These are phyloP conservation scores for Tephrocybe sp. DNA, from an alignment of 768 basidiomycete genomes.

Conservation along the genomic window DNA sequence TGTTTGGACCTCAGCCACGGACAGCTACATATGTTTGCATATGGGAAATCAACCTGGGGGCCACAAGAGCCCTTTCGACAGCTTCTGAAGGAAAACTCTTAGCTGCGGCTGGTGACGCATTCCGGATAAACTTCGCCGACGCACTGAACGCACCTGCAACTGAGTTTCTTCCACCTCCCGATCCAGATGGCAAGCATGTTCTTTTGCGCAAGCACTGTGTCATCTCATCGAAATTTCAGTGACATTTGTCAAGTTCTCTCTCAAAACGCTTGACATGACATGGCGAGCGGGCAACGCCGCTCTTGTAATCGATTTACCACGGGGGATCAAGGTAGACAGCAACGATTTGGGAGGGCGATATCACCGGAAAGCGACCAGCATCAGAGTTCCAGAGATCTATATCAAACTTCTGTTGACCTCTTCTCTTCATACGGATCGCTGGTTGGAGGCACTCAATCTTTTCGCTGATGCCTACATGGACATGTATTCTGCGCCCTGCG, in stretches of 20 bases:
- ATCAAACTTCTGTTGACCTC: conserved; percentile 52
- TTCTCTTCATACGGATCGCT: conserved; percentile 40
- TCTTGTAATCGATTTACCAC: conserved; percentile 51
- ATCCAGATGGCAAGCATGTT: conserved; percentile 71
- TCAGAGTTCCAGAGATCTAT: conserved; percentile 53
- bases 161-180: conserved; percentile 57
- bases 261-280: conserved; percentile 54
- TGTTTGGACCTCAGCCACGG: conserved; percentile 88
- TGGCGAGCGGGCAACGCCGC: conserved; percentile 57
- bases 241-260: conserved; percentile 75
- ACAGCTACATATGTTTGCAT: conserved; percentile 88
- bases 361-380: conserved; percentile 62
- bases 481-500: conserved; percentile 62
- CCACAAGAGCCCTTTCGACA: conserved; percentile 55
- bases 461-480: conserved; percentile 61
- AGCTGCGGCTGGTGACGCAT: conserved; percentile 51
- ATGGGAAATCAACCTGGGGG: conserved; percentile 84
- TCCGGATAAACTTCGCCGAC: conserved; percentile 74
- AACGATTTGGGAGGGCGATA: conserved; percentile 75
- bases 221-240: conserved; percentile 42
- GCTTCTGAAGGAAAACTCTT: conserved; percentile 54
- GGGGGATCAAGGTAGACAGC: conserved; percentile 63
- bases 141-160: conserved; percentile 76
- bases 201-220: not conserved
- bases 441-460: conserved; percentile 67